Base-by-base conservation (phyloP, 2,329 filamentous ascomycete genomes). In the Taxawa tesnikishii region DNA sequence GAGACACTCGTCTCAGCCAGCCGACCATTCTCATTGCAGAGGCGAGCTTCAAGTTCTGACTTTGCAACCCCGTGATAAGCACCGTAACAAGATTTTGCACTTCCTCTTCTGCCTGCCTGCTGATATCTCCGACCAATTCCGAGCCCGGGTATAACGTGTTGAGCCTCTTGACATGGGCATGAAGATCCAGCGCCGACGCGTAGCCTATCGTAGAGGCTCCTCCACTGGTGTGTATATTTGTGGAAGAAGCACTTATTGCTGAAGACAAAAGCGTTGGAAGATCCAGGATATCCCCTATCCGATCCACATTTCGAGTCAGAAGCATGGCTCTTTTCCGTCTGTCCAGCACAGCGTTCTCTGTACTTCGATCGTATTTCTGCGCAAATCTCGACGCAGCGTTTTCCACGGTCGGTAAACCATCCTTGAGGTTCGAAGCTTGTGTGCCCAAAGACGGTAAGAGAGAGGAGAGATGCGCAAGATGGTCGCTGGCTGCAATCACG, bases 1-100 rank as follows among this genome's bases (percentile, higher is more conserved):
- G 84, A 0, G 88, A 73, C 4, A 94, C 79, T 18, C 90, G 73
- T 26, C 88, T 77, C 27, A 98, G 66, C 82, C 85, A 94, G 37
- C 85, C 83, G 29, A 94, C 77, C 2, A 84, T 94, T 32, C 92
- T 75, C 61, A 98, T 81, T 1, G 85, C 87, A 9, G 80, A 79
- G 15, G 90, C 87, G 4, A 98, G 70, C 56, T 94, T 93, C 31
- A 98, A 68, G 13, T 74, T 74, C 2, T 83, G 83, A 0, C 73
- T 68, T 42, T 84, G 80, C 15, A 98, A 68, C 7, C 79, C 77
- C 7, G 68, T 63, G 36, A 98, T 79, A 4, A 98, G 71, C 45
- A 90, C 85, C 6, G 77, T 75, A 1, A 84, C 83, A 73, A 96
- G 84, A 36, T 81, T 76, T 46, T 82, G 81, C 70, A 96, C 93